Percentiles rank a stretch among this genome's conserved stretches.
Evolutionary conservation across 129 eudicot genomes (phyloP).

Genomic region (Arctium minus): DNA sequence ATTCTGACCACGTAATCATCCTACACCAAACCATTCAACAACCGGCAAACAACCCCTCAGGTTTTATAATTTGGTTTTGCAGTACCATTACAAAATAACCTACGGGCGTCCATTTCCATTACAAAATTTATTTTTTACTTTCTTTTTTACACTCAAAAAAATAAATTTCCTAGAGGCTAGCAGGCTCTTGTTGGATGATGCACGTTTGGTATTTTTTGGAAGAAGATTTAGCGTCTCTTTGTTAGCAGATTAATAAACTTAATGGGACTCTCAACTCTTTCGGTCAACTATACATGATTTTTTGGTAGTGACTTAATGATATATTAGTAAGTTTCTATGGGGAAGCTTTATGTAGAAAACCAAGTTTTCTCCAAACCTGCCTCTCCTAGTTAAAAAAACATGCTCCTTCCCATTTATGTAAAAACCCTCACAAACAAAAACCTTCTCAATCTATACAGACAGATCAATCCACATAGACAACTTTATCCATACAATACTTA

Average conservation of each 20-base stretch:
- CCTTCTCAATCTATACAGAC: neutral
- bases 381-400: neutral
- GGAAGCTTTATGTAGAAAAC: neutral
- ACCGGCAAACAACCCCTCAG: too few relatives aligned
- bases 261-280: neutral
- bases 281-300: neutral
- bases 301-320: neutral
- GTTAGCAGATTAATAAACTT: neutral
- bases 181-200: neutral
- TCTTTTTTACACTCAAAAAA: neutral
- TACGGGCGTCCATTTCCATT: neutral
- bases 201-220: neutral
- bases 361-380: neutral
- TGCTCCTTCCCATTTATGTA: neutral
- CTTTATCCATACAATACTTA: neutral
- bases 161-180: neutral
- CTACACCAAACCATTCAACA: too few relatives aligned
- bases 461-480: too few relatives aligned
- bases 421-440: neutral
- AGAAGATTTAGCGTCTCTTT: neutral
- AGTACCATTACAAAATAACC: too few relatives aligned
- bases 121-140: neutral
- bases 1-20: too few relatives aligned
- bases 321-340: neutral
- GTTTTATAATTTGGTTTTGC: neutral